Evolutionary conservation across 371 early-diverging fungal genomes (phyloP), one percentile per base, ranked within the genome.

Genomic region (Sporodiniella umbellata): DNA sequence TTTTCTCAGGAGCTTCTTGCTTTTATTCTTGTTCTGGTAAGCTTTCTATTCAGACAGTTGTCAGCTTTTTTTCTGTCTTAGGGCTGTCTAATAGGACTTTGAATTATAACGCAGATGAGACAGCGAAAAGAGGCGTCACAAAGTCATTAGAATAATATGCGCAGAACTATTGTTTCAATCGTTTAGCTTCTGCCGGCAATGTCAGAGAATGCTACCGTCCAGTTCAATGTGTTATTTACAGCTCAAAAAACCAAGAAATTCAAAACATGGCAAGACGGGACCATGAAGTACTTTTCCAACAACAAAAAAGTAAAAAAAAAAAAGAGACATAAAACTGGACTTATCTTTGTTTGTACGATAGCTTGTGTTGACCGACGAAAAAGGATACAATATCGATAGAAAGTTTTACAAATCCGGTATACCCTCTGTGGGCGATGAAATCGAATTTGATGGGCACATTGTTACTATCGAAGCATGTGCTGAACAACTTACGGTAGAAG

Each of bases 231-330:
- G 5, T 59, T 82, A 19, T 84, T 77, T 45, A 84, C 84, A 14
- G 68, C 71, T 8, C 84, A 84, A 54, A 82, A 82, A 48, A 54
- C 47, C 5, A 84, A 82, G 53, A 84, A 84, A 45, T 64, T 64
- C 47, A 84, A 84, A 53, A 82, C 79, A 11, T 84, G 83, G 83
- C 82, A 81, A 48, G 84, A 84, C 56, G 84, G 78, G 4, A 60
- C 63, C 18, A 60, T 77, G 60, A 73, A 69, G 30, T 77, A 67
- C 26, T 68, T 69, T 25, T 60, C 60, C 25, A 63, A 54, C 14
- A 77, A 73, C 40, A 71, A 51, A 51, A 77, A 71, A 64, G 78
- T 77, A 56, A 31, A 23, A 14, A 3, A 33, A 14, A 19, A 19
- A 43, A 23, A 35, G n/a, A 35, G 39, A 28, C 17, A n/a, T 18